Evolutionary conservation across 2,329 filamentous ascomycete species (phyloP).

Genomic region (Exophiala calicioides): DNA sequence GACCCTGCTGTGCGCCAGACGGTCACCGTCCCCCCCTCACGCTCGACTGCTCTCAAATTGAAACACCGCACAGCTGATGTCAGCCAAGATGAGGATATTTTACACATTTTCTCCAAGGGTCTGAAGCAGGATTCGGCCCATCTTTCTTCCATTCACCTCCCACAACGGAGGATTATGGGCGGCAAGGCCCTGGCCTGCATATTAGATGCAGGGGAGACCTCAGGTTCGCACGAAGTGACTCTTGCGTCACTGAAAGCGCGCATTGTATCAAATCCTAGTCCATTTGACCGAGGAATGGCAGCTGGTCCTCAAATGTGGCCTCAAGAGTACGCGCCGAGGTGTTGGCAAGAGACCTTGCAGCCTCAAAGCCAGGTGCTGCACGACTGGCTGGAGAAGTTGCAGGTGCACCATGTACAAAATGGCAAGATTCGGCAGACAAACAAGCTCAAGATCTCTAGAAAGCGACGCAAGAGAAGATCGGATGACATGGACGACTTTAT

Average conservation of each 20-base stretch:
- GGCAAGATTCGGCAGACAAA: constrained; percentile 39
- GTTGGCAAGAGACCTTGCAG: constrained; percentile 73
- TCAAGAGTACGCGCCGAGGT: constrained; percentile 78
- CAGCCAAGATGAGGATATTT: constrained; percentile 18
- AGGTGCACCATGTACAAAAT: constrained; percentile 73
- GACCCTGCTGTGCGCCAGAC: neutral
- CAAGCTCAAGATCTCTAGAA: constrained; percentile 42
- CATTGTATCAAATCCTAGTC: constrained; percentile 64
- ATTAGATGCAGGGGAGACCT: neutral
- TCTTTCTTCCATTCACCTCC: constrained; percentile 5
- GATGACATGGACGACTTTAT: constrained; percentile 80
- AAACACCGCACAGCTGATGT: constrained; percentile 14
- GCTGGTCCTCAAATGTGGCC: constrained; percentile 70
- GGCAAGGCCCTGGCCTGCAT: constrained; percentile 8
- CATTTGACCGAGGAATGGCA: constrained; percentile 77
- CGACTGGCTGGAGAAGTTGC: constrained; percentile 77
- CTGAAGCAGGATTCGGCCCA: neutral
- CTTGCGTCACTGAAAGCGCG: constrained; percentile 41
- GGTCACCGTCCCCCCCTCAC: neutral
- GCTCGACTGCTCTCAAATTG: constrained; percentile 8
- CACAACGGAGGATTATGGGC: constrained; percentile 20
- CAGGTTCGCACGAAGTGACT: too few species aligned
- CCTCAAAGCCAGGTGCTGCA: constrained; percentile 72
- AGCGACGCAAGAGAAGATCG: constrained; percentile 64
- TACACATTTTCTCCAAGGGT: constrained; percentile 11